Base-by-base conservation (phyloP, 768 basidiomycete genomes). In the Suillus decipiens region DNA sequence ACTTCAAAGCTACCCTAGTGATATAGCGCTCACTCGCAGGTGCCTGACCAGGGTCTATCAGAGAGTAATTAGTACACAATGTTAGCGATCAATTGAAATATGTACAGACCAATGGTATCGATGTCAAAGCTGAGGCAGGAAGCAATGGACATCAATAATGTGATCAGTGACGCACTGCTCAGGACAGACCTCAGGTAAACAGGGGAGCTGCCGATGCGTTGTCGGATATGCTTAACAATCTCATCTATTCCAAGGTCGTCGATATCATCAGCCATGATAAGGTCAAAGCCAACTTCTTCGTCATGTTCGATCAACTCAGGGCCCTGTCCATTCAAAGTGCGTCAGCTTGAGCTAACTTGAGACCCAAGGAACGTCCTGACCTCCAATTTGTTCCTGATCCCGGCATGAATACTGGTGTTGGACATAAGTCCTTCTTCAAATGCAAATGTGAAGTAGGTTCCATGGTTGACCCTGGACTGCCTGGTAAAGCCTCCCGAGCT, bases 391-490 rank as follows among this genome's bases (percentile, higher is more conserved):
- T 88, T 89, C 42, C 92, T 79, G 60, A 93, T 90, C 6, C 92
- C 92, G 3, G 87, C 92, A 70, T 94, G 92, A 33, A 93, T 84
- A 64, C 88, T 81, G 50, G 83, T 81, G 63, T 86, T 85, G 36
- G 81, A 74, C 82, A 93, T 84, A 41, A 91, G 78, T 0, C 89
- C 89, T 71, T 92, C 89, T 66, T 89, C 82, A 47, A 81, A 80
- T 0, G 92, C 92, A 45, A 90, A 77, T 75, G 85, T 85, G 78
- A 93, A 93, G 79, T 92, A 93, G 0, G 87, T 89, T 50, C 91
- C 92, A 69, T 94, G 92, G 0, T 85, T 92, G 42, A 91, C 79
- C 63, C 80, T 85, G 62, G 84, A 86, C 73, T 85, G 86, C 36
- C 78, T 80, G 22, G 81, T 82, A 5, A 69, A 79, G 19, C 73